These are phyloP conservation scores for Penicillium nucicola DNA, from an alignment of 495 filamentous ascomycete species.

Conservation along the genomic window DNA sequence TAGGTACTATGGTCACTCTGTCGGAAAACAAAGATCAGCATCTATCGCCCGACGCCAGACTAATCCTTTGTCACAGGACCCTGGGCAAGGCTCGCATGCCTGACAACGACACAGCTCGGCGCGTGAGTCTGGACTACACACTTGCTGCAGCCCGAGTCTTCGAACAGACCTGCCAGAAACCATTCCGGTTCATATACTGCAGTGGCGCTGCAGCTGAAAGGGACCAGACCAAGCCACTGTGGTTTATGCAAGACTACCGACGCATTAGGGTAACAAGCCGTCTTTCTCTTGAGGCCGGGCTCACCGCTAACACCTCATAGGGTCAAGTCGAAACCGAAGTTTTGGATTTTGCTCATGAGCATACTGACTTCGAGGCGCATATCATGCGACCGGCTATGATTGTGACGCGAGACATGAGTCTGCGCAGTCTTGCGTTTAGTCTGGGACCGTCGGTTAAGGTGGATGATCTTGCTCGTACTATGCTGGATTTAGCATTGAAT, in stretches of 20 bases:
- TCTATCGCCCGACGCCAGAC: no score
- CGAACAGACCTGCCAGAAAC: slow-evolving; percentile 18
- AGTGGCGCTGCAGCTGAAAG: slow-evolving; percentile 46
- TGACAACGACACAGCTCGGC: slow-evolving; percentile 17
- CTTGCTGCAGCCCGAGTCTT: slow-evolving; percentile 41
- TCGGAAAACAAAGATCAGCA: no score
- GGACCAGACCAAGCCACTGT: slow-evolving; percentile 42
- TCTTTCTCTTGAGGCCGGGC: background rate
- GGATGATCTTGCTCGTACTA: slow-evolving; percentile 35
- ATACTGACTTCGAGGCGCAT: slow-evolving; percentile 28
- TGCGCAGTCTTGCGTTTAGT: slow-evolving; percentile 19
- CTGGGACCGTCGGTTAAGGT: slow-evolving; percentile 23
- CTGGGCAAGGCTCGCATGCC: slow-evolving; percentile 7
- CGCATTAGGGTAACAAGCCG: slow-evolving; percentile 38
- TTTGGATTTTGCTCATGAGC: slow-evolving; percentile 25
- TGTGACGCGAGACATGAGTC: slow-evolving; percentile 19
- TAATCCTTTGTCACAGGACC: background rate
- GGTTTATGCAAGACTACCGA: slow-evolving; percentile 39
- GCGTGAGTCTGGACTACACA: slow-evolving; percentile 44
- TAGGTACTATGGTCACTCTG: slow-evolving; percentile 9
- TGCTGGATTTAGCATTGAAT: slow-evolving; percentile 36
- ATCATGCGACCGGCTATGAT: slow-evolving; percentile 35
- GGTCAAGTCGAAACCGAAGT: slow-evolving; percentile 41
- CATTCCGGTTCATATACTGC: slow-evolving; percentile 51
- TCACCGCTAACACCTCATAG: slow-evolving; percentile 12